Conservation (phyloP, 2,329 filamentous ascomycete genomes). For the Fusarium sp. region DNA sequence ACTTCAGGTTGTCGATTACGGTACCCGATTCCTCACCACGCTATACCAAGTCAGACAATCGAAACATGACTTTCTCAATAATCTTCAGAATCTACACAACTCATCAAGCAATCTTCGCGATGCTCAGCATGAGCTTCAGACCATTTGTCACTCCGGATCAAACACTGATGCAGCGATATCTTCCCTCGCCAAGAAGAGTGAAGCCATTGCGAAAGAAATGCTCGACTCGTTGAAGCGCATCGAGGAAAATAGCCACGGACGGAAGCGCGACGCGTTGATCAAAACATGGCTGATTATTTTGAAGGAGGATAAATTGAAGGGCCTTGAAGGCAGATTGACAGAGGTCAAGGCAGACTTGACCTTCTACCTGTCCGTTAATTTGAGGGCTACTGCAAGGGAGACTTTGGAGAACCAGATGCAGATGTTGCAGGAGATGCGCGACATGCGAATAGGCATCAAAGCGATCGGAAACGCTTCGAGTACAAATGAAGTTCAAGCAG, state of each 20-base stretch:
- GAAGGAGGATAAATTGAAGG: conserved; percentile 1
- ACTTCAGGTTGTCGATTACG: conserved; percentile 14
- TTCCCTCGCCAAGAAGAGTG: not conserved
- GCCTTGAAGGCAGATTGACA: not conserved
- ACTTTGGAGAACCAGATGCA: not conserved
- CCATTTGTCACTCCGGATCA: not conserved
- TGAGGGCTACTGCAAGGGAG: not conserved
- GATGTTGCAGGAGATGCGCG: not conserved
- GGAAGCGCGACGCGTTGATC: not conserved
- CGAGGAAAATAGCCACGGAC: not conserved
- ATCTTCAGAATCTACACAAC: not conserved
- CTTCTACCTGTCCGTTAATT: not conserved
- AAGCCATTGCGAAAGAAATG: not conserved
- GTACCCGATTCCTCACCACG: conserved; percentile 1
- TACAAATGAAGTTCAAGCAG: not conserved
- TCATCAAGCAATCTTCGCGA: not conserved
- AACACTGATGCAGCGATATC: not conserved
- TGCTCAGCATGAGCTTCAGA: not conserved
- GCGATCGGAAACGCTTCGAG: not conserved
- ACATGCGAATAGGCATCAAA: not conserved
- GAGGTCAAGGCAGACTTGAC: not conserved
- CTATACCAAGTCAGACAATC: not conserved
- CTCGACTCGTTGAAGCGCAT: not conserved
- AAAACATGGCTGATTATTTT: not conserved
- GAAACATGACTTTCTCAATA: not conserved